Base-by-base conservation (phyloP, 306 rosid species). In the Acacia melanoxylon region DNA sequence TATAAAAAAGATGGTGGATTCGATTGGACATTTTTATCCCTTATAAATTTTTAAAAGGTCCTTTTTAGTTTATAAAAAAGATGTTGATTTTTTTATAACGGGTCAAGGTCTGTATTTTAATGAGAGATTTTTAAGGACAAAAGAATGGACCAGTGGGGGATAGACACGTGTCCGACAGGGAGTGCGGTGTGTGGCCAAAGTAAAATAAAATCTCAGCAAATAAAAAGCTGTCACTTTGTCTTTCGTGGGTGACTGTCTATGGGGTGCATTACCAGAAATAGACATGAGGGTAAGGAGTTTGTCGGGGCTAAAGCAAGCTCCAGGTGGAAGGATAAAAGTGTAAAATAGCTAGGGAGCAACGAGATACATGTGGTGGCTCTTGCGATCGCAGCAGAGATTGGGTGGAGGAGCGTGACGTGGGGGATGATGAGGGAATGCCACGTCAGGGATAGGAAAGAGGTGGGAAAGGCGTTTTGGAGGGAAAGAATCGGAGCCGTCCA, bases 401-500 rank as follows among this genome's bases (percentile, higher is more conserved):
- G 62, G 63, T 11, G 19, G 5, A 6, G 41, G 37, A 17, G 44
- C 25, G 62, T 87, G 92, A 80, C 81, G 83, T 80, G 59, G 68
- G 86, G 86, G 49, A 65, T 83, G 88, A 78, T 44, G 80, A 46
- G 54, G 8, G 10, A 12, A 40, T 22, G 92, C 80, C 87, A 86
- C 93, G 90, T 80, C 52, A 62, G 41, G 10, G 45, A 22, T 6
- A 70, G 67, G 40, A 78, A n/a, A 45, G 75, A 25, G 58, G 5
- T 15, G 12, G 27, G 11, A 65, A 52, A 35, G 24, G 27, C 8
- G 45, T 15, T 69, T 86, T 83, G 88, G 91, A 79, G 96, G 94
- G 90, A 88, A 86, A 81, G 78, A 58, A 78, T 22, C 16, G 0
- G 70, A 49, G 63, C 83, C 85, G 83, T 74, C 82, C 86, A 90